phyloP scores from a whole-genome alignment of 352 stramenopile species.

The Globisporangium mamillatum region DNA sequence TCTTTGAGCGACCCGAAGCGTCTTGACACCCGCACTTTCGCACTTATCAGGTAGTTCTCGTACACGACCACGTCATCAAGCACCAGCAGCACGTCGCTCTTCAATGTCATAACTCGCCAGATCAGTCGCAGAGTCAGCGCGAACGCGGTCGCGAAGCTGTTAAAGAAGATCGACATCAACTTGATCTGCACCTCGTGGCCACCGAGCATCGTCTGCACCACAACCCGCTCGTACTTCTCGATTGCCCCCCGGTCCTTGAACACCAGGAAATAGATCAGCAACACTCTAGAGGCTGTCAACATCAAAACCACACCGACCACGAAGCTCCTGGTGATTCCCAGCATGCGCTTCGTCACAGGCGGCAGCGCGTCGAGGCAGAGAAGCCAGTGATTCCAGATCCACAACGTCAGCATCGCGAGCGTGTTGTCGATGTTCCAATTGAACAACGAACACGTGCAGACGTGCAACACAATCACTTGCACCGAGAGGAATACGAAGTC shows the following conservation, averaged over 20 bases:
- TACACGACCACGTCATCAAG: constrained; percentile 24
- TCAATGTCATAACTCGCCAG: constrained; percentile 14
- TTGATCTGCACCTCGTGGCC: constrained; percentile 6
- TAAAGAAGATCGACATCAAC: constrained; percentile 23
- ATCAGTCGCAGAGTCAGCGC: constrained; percentile 22
- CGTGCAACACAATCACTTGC: background rate
- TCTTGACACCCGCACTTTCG: constrained; percentile 50
- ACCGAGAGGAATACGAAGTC: constrained; percentile 18
- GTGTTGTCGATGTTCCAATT: constrained; percentile 13
- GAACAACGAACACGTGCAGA: constrained; percentile 13
- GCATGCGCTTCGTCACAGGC: constrained; percentile 17
- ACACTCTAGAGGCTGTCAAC: background rate
- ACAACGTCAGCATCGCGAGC: constrained; percentile 8
- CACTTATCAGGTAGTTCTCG: constrained; percentile 22
- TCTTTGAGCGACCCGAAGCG: constrained; percentile 53
- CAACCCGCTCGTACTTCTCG: background rate
- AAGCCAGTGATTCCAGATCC: constrained; percentile 27
- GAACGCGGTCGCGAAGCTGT: constrained; percentile 15
- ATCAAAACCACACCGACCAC: constrained; percentile 10
- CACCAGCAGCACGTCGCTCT: constrained; percentile 21
- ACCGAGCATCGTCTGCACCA: background rate
- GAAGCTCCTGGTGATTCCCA: constrained; percentile 12
- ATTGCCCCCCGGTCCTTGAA: background rate
- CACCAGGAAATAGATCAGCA: background rate
- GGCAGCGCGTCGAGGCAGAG: constrained; percentile 27